Conservation (phyloP, 208 protist genomes). For the Trypanosoma scelopori region DNA sequence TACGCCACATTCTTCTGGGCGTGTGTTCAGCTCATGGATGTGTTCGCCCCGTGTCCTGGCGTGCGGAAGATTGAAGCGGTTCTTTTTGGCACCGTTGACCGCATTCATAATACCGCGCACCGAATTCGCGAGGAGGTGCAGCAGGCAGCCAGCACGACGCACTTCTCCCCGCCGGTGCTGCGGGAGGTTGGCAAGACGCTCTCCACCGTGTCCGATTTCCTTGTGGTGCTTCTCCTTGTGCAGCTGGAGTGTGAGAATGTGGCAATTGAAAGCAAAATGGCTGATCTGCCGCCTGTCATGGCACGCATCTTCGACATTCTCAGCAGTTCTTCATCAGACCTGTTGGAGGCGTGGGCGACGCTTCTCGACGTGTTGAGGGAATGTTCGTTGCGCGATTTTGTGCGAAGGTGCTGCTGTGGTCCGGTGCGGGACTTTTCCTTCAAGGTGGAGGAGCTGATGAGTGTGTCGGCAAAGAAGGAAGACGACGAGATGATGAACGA, state of each 20-base stretch:
- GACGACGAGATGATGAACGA: conserved; percentile 80
- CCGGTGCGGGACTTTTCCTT: conserved; percentile 63
- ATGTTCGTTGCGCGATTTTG: conserved; percentile 45
- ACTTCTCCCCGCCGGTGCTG: conserved; percentile 53
- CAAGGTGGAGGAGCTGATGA: conserved; percentile 72
- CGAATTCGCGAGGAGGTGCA: conserved; percentile 52
- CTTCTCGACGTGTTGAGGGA: conserved; percentile 58
- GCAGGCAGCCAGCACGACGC: conserved; percentile 29
- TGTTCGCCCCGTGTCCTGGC: conserved; percentile 60
- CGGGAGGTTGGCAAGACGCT: conserved; percentile 55
- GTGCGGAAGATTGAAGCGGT: conserved; percentile 65
- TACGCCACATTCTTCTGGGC: conserved; percentile 90
- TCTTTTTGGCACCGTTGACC: conserved; percentile 71
- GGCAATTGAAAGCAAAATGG: conserved; percentile 62
- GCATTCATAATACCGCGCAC: conserved; percentile 58
- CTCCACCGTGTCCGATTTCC: conserved; percentile 53
- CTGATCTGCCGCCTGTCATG: conserved; percentile 69
- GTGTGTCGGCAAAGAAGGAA: conserved; percentile 71
- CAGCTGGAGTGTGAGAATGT: conserved; percentile 89
- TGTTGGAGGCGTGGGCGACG: conserved; percentile 68
- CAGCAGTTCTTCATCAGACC: conserved; percentile 57
- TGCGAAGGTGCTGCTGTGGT: conserved; percentile 65
- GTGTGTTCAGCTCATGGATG: conserved; percentile 84
- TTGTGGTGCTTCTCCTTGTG: conserved; percentile 70
- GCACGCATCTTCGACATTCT: conserved; percentile 69